Evolutionary conservation across 2,329 filamentous ascomycete species (phyloP).

Genomic region (Arachnomyces sp.): DNA sequence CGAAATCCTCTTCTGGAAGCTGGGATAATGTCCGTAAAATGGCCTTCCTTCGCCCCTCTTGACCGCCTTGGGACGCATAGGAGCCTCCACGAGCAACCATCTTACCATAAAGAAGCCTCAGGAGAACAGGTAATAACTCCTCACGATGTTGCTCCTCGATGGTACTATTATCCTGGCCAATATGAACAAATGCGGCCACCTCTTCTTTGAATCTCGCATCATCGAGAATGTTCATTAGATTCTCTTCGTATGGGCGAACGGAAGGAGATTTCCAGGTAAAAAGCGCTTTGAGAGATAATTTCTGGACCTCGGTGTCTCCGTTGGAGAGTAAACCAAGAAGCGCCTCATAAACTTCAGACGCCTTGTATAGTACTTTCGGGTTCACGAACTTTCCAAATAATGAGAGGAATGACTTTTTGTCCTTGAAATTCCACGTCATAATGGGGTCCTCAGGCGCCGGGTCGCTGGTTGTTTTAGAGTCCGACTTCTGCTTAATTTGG

Average conservation of each 20-base stretch:
- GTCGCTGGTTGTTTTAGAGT: slow-evolving; percentile 22
- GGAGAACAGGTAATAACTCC: slow-evolving; percentile 73
- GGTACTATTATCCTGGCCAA: slow-evolving; percentile 53
- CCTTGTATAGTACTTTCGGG: slow-evolving; percentile 71
- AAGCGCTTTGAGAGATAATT: slow-evolving; percentile 71
- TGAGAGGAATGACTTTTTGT: slow-evolving; percentile 73
- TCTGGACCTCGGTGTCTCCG: slow-evolving; percentile 85
- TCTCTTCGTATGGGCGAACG: slow-evolving; percentile 72
- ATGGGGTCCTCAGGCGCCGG: slow-evolving; percentile 4
- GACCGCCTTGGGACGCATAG: slow-evolving; percentile 64
- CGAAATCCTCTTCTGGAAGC: slow-evolving; percentile 64
- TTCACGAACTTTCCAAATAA: slow-evolving; percentile 82
- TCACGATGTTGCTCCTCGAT: slow-evolving; percentile 65
- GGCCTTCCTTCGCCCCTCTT: slow-evolving; percentile 66
- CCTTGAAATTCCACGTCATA: slow-evolving; percentile 42
- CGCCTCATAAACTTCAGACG: slow-evolving; percentile 65
- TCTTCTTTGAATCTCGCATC: slow-evolving; percentile 90
- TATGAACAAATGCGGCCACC: slow-evolving; percentile 76
- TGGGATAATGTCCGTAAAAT: slow-evolving; percentile 71
- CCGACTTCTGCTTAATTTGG: slow-evolving; percentile 14
- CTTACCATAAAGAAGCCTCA: slow-evolving; percentile 81
- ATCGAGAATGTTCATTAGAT: slow-evolving; percentile 77
- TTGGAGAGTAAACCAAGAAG: slow-evolving; percentile 71
- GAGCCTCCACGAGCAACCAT: slow-evolving; percentile 74
- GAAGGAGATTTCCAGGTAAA: slow-evolving; percentile 79